These are phyloP conservation scores for Fusarium coicis DNA, from an alignment of 2,329 filamentous ascomycete genomes.

Conservation along the genomic window DNA sequence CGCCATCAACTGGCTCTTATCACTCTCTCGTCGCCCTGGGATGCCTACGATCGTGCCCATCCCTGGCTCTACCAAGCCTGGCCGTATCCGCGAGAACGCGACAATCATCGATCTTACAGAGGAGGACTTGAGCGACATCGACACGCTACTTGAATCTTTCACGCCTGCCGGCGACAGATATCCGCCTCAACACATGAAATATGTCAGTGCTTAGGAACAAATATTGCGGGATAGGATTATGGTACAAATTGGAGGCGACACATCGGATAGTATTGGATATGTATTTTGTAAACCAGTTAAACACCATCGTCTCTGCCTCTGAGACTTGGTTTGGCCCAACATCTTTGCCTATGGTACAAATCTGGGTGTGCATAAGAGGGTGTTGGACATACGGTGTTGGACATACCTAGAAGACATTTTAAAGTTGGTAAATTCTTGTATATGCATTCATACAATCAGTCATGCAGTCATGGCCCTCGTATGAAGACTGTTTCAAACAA, in stretches of 20 bases:
- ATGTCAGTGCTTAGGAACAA: slow-evolving; percentile 25
- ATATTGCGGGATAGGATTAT: not conserved
- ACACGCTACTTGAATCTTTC: slow-evolving; percentile 60
- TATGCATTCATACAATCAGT: slow-evolving; percentile 7
- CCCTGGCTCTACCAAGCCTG: slow-evolving; percentile 69
- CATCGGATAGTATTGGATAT: not conserved
- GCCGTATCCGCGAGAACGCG: slow-evolving; percentile 70
- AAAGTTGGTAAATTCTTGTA: not conserved
- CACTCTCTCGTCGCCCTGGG: slow-evolving; percentile 61
- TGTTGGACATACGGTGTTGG: not conserved
- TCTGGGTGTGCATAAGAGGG: not conserved
- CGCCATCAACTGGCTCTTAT: slow-evolving; percentile 71
- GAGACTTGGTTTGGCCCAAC: not conserved
- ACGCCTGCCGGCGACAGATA: slow-evolving; percentile 62
- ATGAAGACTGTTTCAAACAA: slow-evolving; percentile 44
- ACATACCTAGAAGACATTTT: not conserved
- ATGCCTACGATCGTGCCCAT: slow-evolving; percentile 72
- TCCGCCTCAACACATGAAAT: slow-evolving; percentile 43
- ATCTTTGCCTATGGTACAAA: not conserved
- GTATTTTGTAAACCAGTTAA: not conserved
- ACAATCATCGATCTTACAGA: slow-evolving; percentile 60
- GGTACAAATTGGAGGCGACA: not conserved
- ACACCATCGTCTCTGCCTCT: not conserved
- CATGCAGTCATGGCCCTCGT: slow-evolving; percentile 11
- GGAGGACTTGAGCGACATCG: slow-evolving; percentile 63